phyloP scores from a whole-genome alignment of 306 rosid genomes.

The Prunus fruticosa region DNA sequence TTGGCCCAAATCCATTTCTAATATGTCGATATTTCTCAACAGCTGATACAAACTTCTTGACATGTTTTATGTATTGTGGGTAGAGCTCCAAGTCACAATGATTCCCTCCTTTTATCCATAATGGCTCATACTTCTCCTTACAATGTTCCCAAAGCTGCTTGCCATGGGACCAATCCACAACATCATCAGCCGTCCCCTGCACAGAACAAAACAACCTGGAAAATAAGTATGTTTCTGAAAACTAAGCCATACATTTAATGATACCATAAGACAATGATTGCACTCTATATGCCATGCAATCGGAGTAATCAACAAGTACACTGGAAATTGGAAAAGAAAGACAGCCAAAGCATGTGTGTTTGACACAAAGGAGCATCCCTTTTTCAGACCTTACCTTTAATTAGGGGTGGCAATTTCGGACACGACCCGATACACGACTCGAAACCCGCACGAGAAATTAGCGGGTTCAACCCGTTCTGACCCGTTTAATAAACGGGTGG shows the following conservation, averaged over 20 bases:
- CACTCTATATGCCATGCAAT: neutral
- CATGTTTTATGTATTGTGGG: constrained; percentile 89
- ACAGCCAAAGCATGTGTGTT: neutral
- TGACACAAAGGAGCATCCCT: constrained; percentile 5
- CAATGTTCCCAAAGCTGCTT: constrained; percentile 93
- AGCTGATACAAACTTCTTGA: constrained; percentile 69
- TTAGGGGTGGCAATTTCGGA: too few relatives aligned
- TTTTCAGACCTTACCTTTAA: constrained; percentile 7
- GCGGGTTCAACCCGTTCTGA: too few relatives aligned
- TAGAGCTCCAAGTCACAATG: constrained; percentile 88
- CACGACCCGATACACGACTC: too few relatives aligned
- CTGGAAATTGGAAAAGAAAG: constrained; percentile 3
- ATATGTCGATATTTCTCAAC: constrained; percentile 50
- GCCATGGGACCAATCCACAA: constrained; percentile 93
- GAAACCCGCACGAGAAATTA: too few relatives aligned
- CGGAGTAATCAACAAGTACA: neutral
- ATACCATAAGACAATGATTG: neutral
- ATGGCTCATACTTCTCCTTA: constrained; percentile 89
- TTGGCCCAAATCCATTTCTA: constrained; percentile 38
- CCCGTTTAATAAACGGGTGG: too few relatives aligned
- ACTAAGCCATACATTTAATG: constrained; percentile 7
- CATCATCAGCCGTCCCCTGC: constrained; percentile 88
- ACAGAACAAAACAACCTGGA: constrained; percentile 20
- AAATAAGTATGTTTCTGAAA: constrained; percentile 20
- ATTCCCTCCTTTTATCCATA: constrained; percentile 95